A percentile compares a stretch with the other conserved stretches of the same genome.
phyloP scores from a whole-genome alignment of 768 basidiomycete genomes.

The Tricholoma bakamatsutake region DNA sequence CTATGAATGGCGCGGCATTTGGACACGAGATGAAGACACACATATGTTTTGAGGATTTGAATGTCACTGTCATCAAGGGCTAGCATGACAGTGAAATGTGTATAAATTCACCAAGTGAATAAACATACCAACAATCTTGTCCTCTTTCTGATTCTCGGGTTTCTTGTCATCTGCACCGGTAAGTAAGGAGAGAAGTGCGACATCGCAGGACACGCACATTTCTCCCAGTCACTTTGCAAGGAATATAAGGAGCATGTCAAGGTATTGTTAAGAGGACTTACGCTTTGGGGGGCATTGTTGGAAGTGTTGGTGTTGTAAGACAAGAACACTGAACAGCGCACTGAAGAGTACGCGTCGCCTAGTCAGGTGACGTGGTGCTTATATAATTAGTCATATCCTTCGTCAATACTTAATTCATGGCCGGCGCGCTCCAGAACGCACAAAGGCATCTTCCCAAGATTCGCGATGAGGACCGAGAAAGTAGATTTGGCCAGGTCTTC shows the following conservation, averaged over 20 bases:
- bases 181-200: neutral
- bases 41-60: conserved; percentile 98
- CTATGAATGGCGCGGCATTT: conserved; percentile 1
- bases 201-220: conserved; percentile 52
- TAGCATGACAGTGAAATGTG: conserved; percentile 24
- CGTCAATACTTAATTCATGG: conserved; percentile 47
- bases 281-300: conserved; percentile 90
- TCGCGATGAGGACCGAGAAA: conserved; percentile 85
- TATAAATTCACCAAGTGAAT: neutral
- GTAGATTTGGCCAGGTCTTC: conserved; percentile 80
- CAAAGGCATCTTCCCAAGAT: conserved; percentile 85
- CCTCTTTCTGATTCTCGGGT: conserved; percentile 80
- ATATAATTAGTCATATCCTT: conserved; percentile 2
- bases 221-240: conserved; percentile 87
- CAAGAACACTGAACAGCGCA: neutral
- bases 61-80: conserved; percentile 98
- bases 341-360: conserved; percentile 1
- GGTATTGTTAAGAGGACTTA: conserved; percentile 36
- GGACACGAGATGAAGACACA: conserved; percentile 28
- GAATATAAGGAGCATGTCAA: conserved; percentile 8
- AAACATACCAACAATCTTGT: conserved; percentile 80
- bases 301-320: conserved; percentile 5
- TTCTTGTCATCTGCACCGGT: conserved; percentile 77
- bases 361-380: neutral
- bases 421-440: conserved; percentile 89